Base-by-base conservation (phyloP, 192 early-diverging fungal species). In the Linnemannia schmuckeri region DNA sequence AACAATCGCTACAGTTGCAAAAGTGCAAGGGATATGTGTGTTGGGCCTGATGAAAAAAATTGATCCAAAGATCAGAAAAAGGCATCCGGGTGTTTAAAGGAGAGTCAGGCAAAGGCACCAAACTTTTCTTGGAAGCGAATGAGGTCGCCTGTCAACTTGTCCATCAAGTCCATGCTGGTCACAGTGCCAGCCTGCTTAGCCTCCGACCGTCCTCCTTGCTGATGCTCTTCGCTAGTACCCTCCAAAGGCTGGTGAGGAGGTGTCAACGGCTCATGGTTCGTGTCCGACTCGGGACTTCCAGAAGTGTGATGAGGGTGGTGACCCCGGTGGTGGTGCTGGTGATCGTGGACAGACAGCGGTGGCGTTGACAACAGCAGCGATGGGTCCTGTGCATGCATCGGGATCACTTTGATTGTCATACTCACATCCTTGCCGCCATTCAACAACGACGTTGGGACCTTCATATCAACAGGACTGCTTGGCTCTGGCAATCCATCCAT, bases 81-180 rank as follows among this genome's bases (percentile, higher is more conserved):
- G 22, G 75, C 49, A 2, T 87, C 90, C 49, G 2, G 4, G 38
- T 10, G 9, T 6, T 5, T 30, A n/a, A 55, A 57, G 38, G 33
- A 1, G 9, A 52, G 27, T 88, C 72, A 81, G 69, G 42, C 49
- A 49, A 57, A 49, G 15, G 79, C 49, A 2, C 88, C 90, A 77
- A 89, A 92, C 33, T 88, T 90, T 20, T 89, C 86, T 63, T 92
- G 91, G 81, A 92, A 92, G 27, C 88, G 88, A 44, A 90, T 87
- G 71, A 92, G 40, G 63, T 92, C 91, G 24, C 91, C 85, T 20
- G 89, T 90, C 35, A 92, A 75, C 46, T 85, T 83, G 81, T 92
- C 89, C 90, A 92, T 88, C 61, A 92, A 75, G n/a, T 92, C 91
- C 24, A 92, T n/a, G 47, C 85, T 87, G 0, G 82, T 79, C 8